phyloP scores from a whole-genome alignment of 345 rosid species.

The Gossypium bickii region DNA sequence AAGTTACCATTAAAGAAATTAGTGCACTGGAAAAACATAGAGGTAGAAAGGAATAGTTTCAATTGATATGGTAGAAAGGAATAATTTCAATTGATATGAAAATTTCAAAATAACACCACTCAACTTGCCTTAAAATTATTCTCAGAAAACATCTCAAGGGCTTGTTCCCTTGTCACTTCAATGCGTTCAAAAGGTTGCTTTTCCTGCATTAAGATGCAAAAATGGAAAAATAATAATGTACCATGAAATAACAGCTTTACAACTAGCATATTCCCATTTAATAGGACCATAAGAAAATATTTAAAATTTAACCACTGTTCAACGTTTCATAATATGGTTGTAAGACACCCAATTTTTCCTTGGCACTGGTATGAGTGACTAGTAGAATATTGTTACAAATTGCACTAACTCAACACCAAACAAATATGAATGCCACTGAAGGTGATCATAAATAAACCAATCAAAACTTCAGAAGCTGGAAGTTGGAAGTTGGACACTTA shows the following conservation, averaged over 20 bases:
- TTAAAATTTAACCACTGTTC: neutral
- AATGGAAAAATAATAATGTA: neutral
- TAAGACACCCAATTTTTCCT: neutral
- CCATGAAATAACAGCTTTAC: slow-evolving; percentile 1
- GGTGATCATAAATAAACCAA: neutral
- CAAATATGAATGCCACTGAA: neutral
- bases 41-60: slow-evolving; percentile 3
- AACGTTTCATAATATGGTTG: neutral
- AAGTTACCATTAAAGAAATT: slow-evolving; percentile 12
- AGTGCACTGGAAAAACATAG: slow-evolving; percentile 10
- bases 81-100: neutral
- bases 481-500: neutral
- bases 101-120: slow-evolving; percentile 5
- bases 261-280: neutral
- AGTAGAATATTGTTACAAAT: neutral
- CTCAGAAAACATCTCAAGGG: slow-evolving; percentile 86
- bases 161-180: slow-evolving; percentile 87
- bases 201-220: slow-evolving; percentile 33
- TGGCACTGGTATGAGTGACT: neutral
- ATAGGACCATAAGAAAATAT: neutral
- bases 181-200: slow-evolving; percentile 95
- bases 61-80: neutral
- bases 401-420: neutral
- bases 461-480: neutral
- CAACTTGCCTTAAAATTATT: slow-evolving; percentile 75